Evolutionary conservation across 345 rosid genomes (phyloP), one percentile per base, ranked within the genome.

Genomic region (Erysimum cheiranthoides): DNA sequence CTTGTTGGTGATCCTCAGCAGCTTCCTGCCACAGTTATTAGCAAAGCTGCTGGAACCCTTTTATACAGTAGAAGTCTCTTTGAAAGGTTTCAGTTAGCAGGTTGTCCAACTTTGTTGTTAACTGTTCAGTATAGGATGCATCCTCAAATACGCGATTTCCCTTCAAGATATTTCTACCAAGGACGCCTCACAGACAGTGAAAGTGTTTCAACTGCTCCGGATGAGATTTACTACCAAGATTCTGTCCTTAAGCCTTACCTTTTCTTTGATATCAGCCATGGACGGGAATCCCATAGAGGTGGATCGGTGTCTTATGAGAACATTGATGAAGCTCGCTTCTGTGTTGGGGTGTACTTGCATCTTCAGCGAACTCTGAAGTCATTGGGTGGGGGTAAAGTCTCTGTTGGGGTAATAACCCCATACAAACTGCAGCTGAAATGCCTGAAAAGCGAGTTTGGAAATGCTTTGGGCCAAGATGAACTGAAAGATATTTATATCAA

Each of bases 1-100:
- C 97, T 95, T 80, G 99, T 95, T 13, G 99, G 99, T 54, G 99
- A 95, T 86, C 99, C 99, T 51, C 99, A 95, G 86, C 99, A 95
- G 85, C 99, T 95, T 81, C 99, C 99, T 73, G 99, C 99, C 50
- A 95, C 99, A 35, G 99, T 95, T 40, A 95, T 95, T 70, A 92
- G 98, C 86, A 95, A 95, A 80, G 97, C 98, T 47, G 99, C 98
- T 42, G 99, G 99, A 58, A 95, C 98, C 64, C 86, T 95, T 70
- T 57, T 90, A 51, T 95, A 95, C 77, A 92, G 98, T 79, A 87
- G 99, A 82, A 95, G 99, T 71, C 97, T 95, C 58, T 95, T 95
- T 72, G 99, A 95, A 83, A 92, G 99, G 82, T 95, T 95, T 84
- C 99, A 95, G 82, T 90, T 80, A 74, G 98, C 98, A 59, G 98